Conservation (phyloP, 2,329 filamentous ascomycete genomes). For the Aspergillus sp. region DNA sequence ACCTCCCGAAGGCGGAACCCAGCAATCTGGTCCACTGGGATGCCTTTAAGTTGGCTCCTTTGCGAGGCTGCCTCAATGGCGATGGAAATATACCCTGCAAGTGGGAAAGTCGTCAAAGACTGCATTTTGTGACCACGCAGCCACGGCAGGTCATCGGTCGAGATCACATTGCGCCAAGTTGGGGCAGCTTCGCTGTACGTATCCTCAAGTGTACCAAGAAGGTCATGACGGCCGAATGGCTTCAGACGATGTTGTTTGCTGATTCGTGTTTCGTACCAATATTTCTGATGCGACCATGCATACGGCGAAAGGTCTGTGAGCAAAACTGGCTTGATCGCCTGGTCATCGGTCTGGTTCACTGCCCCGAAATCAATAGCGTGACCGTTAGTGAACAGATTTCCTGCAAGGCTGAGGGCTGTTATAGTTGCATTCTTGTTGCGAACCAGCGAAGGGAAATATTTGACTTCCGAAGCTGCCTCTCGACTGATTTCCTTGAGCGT, state of each 20-base stretch:
- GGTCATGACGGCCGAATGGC: conserved; percentile 4
- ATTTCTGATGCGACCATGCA: conserved; percentile 37
- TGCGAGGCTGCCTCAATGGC: conserved; percentile 13
- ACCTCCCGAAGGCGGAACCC: not conserved
- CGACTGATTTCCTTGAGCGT: not conserved
- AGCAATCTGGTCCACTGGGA: not conserved
- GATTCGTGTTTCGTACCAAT: conserved; percentile 34
- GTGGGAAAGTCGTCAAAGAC: conserved; percentile 12
- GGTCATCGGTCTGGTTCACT: not conserved
- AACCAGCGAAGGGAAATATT: not conserved
- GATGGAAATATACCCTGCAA: conserved; percentile 12
- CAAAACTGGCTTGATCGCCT: not conserved
- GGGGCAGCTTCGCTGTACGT: conserved; percentile 21
- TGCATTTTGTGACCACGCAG: conserved; percentile 40
- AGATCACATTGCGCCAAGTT: conserved; percentile 45
- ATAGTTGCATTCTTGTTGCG: not conserved
- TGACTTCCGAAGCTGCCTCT: not conserved
- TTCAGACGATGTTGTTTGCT: conserved; percentile 19
- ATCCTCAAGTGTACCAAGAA: conserved; percentile 14
- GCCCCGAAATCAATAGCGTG: not conserved
- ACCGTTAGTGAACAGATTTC: not conserved
- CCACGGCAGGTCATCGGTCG: conserved; percentile 36
- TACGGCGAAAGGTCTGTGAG: conserved; percentile 35
- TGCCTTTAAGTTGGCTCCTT: not conserved
- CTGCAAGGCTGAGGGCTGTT: not conserved